These are phyloP conservation scores for Venturia aucupariae DNA, from an alignment of 2,329 filamentous ascomycete species.

Conservation along the genomic window DNA sequence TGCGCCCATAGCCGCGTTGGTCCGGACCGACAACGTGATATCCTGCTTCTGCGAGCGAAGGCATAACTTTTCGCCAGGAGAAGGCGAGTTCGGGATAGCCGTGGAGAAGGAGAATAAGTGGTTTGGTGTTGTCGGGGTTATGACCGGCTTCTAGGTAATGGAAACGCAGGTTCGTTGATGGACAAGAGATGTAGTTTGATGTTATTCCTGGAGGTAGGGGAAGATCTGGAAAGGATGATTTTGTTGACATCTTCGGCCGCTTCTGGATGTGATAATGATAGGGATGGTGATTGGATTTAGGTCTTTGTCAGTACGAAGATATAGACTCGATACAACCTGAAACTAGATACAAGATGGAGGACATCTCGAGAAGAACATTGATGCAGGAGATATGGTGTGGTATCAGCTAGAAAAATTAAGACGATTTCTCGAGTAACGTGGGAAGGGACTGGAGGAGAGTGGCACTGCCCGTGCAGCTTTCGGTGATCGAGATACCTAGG, in stretches of 20 bases:
- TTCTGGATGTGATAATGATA: background rate
- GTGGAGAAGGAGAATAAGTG: slow-evolving; percentile 53
- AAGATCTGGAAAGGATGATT: background rate
- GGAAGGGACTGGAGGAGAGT: too few relatives aligned
- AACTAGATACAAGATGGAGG: too few relatives aligned
- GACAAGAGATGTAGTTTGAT: slow-evolving; percentile 48
- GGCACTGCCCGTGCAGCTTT: too few relatives aligned
- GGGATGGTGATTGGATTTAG: too few relatives aligned
- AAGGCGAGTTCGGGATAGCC: slow-evolving; percentile 62
- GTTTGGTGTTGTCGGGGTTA: slow-evolving; percentile 29
- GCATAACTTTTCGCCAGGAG: slow-evolving; percentile 58
- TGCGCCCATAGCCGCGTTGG: slow-evolving; percentile 59
- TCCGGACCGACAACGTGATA: slow-evolving; percentile 60
- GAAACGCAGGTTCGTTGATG: slow-evolving; percentile 47
- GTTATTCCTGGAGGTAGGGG: slow-evolving; percentile 47
- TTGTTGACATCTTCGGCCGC: background rate
- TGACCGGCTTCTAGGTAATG: slow-evolving; percentile 44
- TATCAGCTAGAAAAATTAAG: too few relatives aligned
- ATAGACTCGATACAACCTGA: background rate
- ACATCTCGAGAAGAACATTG: too few relatives aligned
- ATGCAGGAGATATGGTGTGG: too few relatives aligned
- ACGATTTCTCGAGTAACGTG: too few relatives aligned
- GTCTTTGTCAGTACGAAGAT: background rate
- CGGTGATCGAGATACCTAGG: too few relatives aligned
- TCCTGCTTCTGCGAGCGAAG: slow-evolving; percentile 47